Percentiles rank a stretch among this genome's conserved stretches.
Conservation (phyloP, 257 asterid species). For the Solanum rostratum region DNA sequence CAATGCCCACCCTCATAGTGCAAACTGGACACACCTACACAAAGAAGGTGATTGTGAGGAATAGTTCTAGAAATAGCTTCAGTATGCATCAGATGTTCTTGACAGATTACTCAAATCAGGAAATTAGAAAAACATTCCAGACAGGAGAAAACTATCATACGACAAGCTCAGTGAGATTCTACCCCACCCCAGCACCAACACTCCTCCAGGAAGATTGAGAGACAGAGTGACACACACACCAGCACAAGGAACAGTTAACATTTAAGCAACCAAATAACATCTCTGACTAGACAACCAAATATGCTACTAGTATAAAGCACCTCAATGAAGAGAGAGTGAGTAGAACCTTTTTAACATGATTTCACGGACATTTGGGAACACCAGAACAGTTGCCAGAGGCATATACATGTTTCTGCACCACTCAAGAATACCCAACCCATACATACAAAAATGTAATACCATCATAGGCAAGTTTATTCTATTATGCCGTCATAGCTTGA, state of each 20-base stretch:
- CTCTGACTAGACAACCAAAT: not conserved
- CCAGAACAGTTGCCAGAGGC: not conserved
- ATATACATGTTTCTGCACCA: not conserved
- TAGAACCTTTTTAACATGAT: not conserved
- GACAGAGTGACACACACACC: not conserved
- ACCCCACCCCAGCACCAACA: not conserved
- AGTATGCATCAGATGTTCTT: not conserved
- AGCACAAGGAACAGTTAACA: not conserved
- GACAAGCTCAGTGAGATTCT: not conserved
- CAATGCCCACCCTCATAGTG: slow-evolving; percentile 77
- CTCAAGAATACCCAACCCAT: not conserved
- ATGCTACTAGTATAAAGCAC: not conserved
- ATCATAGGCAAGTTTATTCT: not conserved
- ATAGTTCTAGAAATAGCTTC: not conserved
- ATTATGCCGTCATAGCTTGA: not conserved
- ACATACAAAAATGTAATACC: not conserved
- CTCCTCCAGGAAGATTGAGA: not conserved
- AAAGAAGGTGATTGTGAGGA: not conserved
- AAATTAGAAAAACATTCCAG: not conserved
- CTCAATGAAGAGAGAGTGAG: not conserved
- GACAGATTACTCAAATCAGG: not conserved
- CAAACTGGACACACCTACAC: slow-evolving; percentile 96
- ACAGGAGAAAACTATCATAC: not conserved
- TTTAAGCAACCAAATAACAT: not conserved
- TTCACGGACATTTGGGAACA: not conserved